These are phyloP conservation scores for Russula compacta DNA, from an alignment of 768 basidiomycete genomes.

Conservation along the genomic window DNA sequence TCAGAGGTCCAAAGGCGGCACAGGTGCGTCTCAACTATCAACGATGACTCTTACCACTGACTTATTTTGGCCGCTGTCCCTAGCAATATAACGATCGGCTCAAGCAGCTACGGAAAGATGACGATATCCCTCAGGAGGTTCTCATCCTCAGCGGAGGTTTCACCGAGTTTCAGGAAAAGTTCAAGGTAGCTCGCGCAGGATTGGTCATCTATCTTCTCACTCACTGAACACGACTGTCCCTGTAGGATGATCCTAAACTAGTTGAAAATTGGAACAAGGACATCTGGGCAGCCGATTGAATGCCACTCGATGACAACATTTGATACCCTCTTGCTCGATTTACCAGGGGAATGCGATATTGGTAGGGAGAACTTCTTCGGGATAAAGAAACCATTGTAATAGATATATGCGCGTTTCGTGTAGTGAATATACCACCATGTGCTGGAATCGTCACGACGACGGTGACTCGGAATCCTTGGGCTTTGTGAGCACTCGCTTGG, in stretches of 20 bases:
- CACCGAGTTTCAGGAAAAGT: conserved; percentile 56
- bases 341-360: not conserved
- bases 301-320: not conserved
- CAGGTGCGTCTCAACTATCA: conserved; percentile 35
- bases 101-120: conserved; percentile 42
- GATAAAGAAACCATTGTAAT: not conserved
- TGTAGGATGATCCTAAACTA: conserved; percentile 53
- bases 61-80: conserved; percentile 4
- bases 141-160: conserved; percentile 67
- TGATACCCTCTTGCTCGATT: not conserved
- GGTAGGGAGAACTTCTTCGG: not conserved
- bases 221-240: not conserved
- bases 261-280: conserved; percentile 72
- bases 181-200: conserved; percentile 39
- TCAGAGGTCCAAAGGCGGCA: conserved; percentile 72
- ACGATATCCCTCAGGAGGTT: conserved; percentile 45
- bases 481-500: conserved; percentile 41
- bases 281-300: conserved; percentile 42
- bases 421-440: conserved; percentile 14
- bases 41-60: not conserved
- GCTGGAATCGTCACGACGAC: not conserved
- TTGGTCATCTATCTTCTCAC: conserved; percentile 4
- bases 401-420: conserved; percentile 1
- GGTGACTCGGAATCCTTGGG: conserved; percentile 25
- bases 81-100: conserved; percentile 50